Conservation (phyloP, 768 basidiomycete species). For the Cyathus striatus region DNA sequence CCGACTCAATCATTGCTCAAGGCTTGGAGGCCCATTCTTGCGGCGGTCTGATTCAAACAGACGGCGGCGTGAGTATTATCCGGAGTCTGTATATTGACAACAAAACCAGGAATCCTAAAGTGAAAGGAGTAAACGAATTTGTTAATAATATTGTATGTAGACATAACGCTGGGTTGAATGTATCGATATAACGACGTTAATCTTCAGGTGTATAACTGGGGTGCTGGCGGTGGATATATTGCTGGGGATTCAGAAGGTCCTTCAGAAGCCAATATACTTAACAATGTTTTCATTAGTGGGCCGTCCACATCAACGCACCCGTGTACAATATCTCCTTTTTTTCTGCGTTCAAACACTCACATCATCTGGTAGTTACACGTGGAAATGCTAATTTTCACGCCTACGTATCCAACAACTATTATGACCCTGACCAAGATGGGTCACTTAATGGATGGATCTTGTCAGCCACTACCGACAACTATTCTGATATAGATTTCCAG, state of each 20-base stretch:
- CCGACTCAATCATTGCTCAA: constrained; percentile 31
- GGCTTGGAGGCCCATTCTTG: constrained; percentile 29
- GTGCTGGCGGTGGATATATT: constrained; percentile 27
- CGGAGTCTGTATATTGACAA: constrained; percentile 31
- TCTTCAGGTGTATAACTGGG: constrained; percentile 27
- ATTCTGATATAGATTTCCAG: constrained; percentile 27
- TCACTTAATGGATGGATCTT: constrained; percentile 23
- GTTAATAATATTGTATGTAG: constrained; percentile 27
- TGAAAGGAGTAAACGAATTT: constrained; percentile 31
- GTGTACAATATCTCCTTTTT: constrained; percentile 9
- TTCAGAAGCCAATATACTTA: constrained; percentile 27
- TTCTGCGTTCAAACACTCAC: background rate
- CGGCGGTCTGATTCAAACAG: constrained; percentile 29
- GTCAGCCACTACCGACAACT: constrained; percentile 19
- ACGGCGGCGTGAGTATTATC: constrained; percentile 29
- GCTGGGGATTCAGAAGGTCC: constrained; percentile 28
- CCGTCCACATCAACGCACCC: constrained; percentile 23
- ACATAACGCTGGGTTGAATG: background rate
- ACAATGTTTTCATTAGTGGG: constrained; percentile 29
- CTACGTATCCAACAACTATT: constrained; percentile 27
- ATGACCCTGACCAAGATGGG: constrained; percentile 27
- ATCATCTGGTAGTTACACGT: constrained; percentile 19
- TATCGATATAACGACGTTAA: background rate
- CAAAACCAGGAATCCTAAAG: constrained; percentile 29
- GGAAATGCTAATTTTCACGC: constrained; percentile 31